phyloP scores from a whole-genome alignment of 768 basidiomycete genomes.

The Boletus sensibilis region DNA sequence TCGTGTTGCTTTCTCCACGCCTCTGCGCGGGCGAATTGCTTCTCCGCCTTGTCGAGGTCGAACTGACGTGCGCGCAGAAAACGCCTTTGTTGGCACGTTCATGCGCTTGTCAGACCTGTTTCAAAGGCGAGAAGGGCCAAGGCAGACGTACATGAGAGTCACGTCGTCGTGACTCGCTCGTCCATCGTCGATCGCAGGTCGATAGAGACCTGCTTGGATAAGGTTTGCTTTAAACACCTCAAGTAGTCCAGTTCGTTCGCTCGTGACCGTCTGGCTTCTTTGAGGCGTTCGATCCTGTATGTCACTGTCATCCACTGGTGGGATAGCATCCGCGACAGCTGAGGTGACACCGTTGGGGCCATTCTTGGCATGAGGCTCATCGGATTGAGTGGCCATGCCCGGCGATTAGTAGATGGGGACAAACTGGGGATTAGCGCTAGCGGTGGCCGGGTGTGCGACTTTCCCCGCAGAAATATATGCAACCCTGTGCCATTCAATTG shows the following conservation, averaged over 20 bases:
- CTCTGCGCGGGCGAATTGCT: slow-evolving; percentile 67
- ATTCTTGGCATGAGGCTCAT: not conserved
- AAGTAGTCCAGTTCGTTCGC: slow-evolving; percentile 26
- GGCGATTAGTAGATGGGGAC: not conserved
- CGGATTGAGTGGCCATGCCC: slow-evolving; percentile 8
- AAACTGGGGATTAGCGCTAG: too few relatives aligned
- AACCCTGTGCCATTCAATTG: too few relatives aligned
- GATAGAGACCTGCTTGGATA: slow-evolving; percentile 51
- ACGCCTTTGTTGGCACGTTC: slow-evolving; percentile 48
- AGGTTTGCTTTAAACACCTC: slow-evolving; percentile 54
- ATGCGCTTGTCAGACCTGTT: not conserved
- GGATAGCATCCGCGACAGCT: not conserved
- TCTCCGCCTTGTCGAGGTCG: slow-evolving; percentile 57
- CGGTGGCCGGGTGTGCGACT: not conserved
- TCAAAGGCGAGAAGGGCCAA: not conserved
- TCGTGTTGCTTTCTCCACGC: slow-evolving; percentile 65
- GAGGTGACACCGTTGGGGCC: not conserved
- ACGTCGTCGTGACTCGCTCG: slow-evolving; percentile 60
- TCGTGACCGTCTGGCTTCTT: not conserved
- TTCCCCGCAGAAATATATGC: not conserved
- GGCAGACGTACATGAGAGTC: slow-evolving; percentile 58
- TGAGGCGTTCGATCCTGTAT: not conserved
- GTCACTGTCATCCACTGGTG: not conserved
- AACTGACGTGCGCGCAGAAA: slow-evolving; percentile 81
- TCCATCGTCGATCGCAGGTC: slow-evolving; percentile 30